A percentile compares a stretch with the other conserved stretches of the same genome.
These are phyloP conservation scores for Kondoa malvinella DNA, from an alignment of 768 basidiomycete genomes.

Conservation along the genomic window DNA sequence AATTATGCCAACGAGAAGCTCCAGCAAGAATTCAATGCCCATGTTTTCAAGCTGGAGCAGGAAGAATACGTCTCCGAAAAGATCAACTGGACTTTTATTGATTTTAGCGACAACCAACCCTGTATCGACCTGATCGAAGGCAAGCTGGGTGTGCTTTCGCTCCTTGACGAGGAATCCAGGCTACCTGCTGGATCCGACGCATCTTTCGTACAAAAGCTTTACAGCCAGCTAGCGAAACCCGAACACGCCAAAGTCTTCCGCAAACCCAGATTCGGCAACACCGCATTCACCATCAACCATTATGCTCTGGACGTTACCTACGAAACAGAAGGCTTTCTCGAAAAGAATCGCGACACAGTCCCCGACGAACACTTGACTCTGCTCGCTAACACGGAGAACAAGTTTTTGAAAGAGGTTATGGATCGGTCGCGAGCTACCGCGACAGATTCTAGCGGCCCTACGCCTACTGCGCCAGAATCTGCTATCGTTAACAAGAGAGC, in stretches of 20 bases:
- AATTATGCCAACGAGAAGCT: slow-evolving; percentile 98
- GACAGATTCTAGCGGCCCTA: slow-evolving; percentile 41
- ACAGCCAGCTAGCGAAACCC: slow-evolving; percentile 65
- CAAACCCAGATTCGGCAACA: slow-evolving; percentile 96
- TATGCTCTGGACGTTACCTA: slow-evolving; percentile 98
- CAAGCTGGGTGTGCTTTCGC: slow-evolving; percentile 78
- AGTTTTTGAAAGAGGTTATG: slow-evolving; percentile 84
- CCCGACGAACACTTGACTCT: slow-evolving; percentile 93
- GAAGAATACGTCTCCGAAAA: slow-evolving; percentile 97
- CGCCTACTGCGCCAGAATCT: slow-evolving; percentile 36
- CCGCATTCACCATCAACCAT: slow-evolving; percentile 92
- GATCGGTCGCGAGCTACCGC: slow-evolving; percentile 43
- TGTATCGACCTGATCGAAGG: slow-evolving; percentile 98
- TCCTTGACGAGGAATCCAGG: slow-evolving; percentile 95
- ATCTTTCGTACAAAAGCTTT: slow-evolving; percentile 83
- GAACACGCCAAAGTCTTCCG: slow-evolving; percentile 81
- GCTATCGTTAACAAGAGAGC: slow-evolving; percentile 40
- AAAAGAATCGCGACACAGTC: slow-evolving; percentile 97
- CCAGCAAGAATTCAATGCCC: slow-evolving; percentile 99
- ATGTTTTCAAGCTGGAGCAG: slow-evolving; percentile 97
- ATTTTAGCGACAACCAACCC: slow-evolving; percentile 88
- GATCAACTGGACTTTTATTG: slow-evolving; percentile 99
- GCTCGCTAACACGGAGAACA: slow-evolving; percentile 67
- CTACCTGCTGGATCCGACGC: slow-evolving; percentile 79
- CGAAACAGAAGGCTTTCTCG: slow-evolving; percentile 92